phyloP scores from a whole-genome alignment of 495 filamentous ascomycete species.

The Aspergillus wentii region DNA sequence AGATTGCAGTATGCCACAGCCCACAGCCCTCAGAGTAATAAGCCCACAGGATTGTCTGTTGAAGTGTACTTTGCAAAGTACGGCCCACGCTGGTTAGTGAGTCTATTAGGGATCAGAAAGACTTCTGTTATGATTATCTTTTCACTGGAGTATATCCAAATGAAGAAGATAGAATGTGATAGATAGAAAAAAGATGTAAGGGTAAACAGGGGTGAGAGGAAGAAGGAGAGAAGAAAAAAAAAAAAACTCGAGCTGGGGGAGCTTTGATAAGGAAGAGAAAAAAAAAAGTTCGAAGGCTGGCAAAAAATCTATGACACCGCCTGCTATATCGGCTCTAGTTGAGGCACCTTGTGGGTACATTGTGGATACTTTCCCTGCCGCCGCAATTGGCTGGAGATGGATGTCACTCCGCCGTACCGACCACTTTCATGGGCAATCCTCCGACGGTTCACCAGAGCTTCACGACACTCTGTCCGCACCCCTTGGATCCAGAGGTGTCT shows the following conservation, averaged over 20 bases:
- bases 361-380: too few species aligned
- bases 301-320: slow-evolving; percentile 26
- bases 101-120: slow-evolving; percentile 15
- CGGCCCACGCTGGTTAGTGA: slow-evolving; percentile 34
- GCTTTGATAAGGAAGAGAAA: slow-evolving; percentile 31
- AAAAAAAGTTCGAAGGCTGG: slow-evolving; percentile 32
- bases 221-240: slow-evolving; percentile 19
- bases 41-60: slow-evolving; percentile 46
- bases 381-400: too few species aligned
- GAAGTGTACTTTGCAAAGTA: slow-evolving; percentile 38
- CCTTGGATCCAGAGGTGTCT: too few species aligned
- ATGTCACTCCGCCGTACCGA: slow-evolving; percentile 5
- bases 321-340: slow-evolving; percentile 8
- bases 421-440: slow-evolving; percentile 1
- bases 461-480: too few species aligned
- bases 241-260: slow-evolving; percentile 19
- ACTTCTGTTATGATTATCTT: slow-evolving; percentile 6
- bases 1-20: slow-evolving; percentile 38
- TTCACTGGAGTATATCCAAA: slow-evolving; percentile 3
- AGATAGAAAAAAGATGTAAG: slow-evolving; percentile 8
- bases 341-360: slow-evolving; percentile 20
- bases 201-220: slow-evolving; percentile 2
- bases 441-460: too few species aligned
- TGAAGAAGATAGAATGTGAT: slow-evolving; percentile 8
- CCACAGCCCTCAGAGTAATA: slow-evolving; percentile 46